These are phyloP conservation scores for Aspergillus mulundensis DNA, from an alignment of 495 filamentous ascomycete genomes.

Conservation along the genomic window DNA sequence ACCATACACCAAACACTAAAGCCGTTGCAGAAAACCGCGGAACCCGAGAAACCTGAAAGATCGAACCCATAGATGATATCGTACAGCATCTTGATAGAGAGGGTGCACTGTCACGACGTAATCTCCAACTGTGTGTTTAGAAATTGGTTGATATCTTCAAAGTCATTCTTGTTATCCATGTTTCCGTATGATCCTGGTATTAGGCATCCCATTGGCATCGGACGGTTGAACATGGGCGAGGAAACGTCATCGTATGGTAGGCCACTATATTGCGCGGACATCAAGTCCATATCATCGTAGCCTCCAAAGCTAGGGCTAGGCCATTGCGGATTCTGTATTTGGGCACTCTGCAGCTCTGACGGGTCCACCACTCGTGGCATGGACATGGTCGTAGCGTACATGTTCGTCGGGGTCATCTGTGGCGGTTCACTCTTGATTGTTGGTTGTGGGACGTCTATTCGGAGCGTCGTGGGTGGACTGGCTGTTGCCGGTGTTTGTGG, in stretches of 20 bases:
- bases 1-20: background rate
- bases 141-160: slow-evolving; percentile 44
- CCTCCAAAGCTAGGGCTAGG: slow-evolving; percentile 24
- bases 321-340: slow-evolving; percentile 28
- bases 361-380: slow-evolving; percentile 42
- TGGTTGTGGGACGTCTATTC: slow-evolving; percentile 9
- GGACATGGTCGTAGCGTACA: slow-evolving; percentile 24
- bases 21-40: background rate
- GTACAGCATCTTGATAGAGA: background rate
- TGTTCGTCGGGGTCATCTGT: slow-evolving; percentile 16
- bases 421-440: slow-evolving; percentile 32
- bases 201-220: slow-evolving; percentile 38
- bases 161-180: slow-evolving; percentile 32
- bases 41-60: background rate
- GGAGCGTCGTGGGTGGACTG: slow-evolving; percentile 28
- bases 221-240: slow-evolving; percentile 40
- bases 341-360: slow-evolving; percentile 26
- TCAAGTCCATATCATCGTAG: slow-evolving; percentile 44
- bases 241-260: slow-evolving; percentile 36
- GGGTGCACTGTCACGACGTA: slow-evolving; percentile 28
- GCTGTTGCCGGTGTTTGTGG: slow-evolving; percentile 38
- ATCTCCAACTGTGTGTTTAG: slow-evolving; percentile 44
- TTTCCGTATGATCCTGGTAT: slow-evolving; percentile 20
- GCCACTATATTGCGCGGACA: slow-evolving; percentile 33
- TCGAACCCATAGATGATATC: background rate